A percentile compares a stretch with the other conserved stretches of the same genome.
phyloP scores from a whole-genome alignment of 2,329 filamentous ascomycete species.

The Pyrenochaeta sp. region DNA sequence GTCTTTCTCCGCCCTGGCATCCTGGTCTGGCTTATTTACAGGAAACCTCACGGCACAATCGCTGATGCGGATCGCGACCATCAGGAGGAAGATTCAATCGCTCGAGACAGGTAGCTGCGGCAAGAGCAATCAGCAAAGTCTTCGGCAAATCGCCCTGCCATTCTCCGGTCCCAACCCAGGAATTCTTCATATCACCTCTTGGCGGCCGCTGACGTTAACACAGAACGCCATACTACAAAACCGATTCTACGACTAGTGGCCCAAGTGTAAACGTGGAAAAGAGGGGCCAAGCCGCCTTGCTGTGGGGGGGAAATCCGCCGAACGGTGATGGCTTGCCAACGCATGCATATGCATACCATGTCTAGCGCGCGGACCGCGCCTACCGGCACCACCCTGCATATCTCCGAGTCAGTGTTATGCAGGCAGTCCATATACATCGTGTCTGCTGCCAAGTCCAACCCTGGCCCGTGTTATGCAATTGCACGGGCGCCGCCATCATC shows the following conservation, averaged over 20 bases:
- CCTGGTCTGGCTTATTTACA: background rate
- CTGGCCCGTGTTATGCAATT: background rate
- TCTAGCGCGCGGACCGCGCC: conserved; percentile 8
- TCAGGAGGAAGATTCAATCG: background rate
- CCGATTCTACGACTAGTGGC: background rate
- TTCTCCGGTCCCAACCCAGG: background rate
- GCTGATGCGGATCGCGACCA: background rate
- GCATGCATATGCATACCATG: conserved; percentile 5
- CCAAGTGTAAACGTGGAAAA: too few species aligned
- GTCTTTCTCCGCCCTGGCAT: background rate
- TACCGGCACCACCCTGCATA: background rate
- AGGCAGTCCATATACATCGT: background rate
- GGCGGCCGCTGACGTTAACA: too few species aligned
- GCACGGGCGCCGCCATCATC: background rate
- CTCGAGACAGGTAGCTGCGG: background rate
- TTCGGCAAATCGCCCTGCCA: background rate
- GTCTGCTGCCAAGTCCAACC: background rate
- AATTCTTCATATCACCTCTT: background rate
- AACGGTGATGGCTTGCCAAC: background rate
- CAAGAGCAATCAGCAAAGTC: background rate
- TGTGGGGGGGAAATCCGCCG: too few species aligned
- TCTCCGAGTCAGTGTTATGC: background rate
- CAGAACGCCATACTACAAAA: background rate
- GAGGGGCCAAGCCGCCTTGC: too few species aligned
- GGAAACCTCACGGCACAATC: background rate